These are phyloP conservation scores for Knoxdaviesia capensis DNA, from an alignment of 2,329 filamentous ascomycete species.

Conservation along the genomic window DNA sequence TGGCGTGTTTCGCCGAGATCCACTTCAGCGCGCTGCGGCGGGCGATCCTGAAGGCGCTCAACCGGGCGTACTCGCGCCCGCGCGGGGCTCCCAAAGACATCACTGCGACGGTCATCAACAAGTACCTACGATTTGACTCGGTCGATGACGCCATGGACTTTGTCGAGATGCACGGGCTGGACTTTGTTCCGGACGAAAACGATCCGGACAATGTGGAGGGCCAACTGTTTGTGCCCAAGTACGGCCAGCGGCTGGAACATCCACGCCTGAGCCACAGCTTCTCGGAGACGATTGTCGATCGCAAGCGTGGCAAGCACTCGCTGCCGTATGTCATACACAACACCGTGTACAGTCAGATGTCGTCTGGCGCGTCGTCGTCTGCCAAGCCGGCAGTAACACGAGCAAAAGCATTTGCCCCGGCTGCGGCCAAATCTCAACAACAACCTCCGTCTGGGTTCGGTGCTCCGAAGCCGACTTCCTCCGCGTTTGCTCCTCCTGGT, in stretches of 20 bases:
- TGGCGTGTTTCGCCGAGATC: slow-evolving; percentile 51
- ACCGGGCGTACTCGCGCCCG: slow-evolving; percentile 32
- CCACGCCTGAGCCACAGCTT: slow-evolving; percentile 33
- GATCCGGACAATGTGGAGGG: slow-evolving; percentile 15
- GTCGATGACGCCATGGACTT: slow-evolving; percentile 46
- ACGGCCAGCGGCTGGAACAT: slow-evolving; percentile 21
- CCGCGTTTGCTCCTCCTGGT: too few relatives aligned
- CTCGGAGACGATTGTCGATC: slow-evolving; percentile 35
- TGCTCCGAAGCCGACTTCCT: too few relatives aligned
- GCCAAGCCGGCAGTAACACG: neutral
- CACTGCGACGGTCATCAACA: slow-evolving; percentile 33
- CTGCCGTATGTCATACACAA: slow-evolving; percentile 34
- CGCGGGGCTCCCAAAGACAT: slow-evolving; percentile 38
- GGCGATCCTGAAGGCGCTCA: slow-evolving; percentile 33
- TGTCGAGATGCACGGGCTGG: slow-evolving; percentile 34
- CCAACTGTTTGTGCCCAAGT: slow-evolving; percentile 23
- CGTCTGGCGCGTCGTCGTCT: too few relatives aligned
- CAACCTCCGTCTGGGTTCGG: neutral
- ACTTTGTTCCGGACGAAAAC: slow-evolving; percentile 21
- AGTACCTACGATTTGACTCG: slow-evolving; percentile 44
- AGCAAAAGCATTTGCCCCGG: neutral
- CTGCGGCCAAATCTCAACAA: neutral
- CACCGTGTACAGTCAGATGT: slow-evolving; percentile 20
- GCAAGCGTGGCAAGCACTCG: slow-evolving; percentile 30
- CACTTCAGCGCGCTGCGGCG: slow-evolving; percentile 42